phyloP scores from a whole-genome alignment of 2,329 filamentous ascomycete genomes.

The Penicillium decumbens region DNA sequence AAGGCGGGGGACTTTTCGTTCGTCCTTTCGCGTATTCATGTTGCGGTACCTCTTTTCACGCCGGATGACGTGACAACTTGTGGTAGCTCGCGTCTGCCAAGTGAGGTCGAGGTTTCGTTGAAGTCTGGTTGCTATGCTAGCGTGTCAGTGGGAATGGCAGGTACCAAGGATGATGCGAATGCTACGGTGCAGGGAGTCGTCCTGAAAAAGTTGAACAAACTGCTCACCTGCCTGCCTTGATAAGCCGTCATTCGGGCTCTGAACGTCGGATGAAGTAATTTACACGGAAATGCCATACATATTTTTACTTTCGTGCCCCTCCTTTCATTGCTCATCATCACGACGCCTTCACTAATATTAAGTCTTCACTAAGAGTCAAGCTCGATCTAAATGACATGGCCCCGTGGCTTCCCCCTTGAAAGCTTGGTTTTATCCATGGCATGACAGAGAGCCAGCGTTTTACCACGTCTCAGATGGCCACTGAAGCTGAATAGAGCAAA shows the following conservation, averaged over 20 bases:
- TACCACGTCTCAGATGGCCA: too few relatives aligned
- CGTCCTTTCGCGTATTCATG: constrained; percentile 59
- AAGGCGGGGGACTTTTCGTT: constrained; percentile 56
- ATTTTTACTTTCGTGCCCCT: too few relatives aligned
- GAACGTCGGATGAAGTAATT: too few relatives aligned
- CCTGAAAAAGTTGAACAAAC: constrained; percentile 46
- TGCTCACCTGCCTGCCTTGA: constrained; percentile 48
- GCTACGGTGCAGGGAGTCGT: constrained; percentile 51
- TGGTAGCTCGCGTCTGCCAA: constrained; percentile 53
- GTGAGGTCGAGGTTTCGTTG: constrained; percentile 52
- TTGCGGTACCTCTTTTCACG: constrained; percentile 35
- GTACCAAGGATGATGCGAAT: constrained; percentile 57
- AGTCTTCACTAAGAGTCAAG: too few relatives aligned
- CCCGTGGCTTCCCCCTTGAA: too few relatives aligned
- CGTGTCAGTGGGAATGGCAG: constrained; percentile 59
- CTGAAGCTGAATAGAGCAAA: too few relatives aligned
- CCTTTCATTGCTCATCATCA: too few relatives aligned
- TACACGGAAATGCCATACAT: too few relatives aligned
- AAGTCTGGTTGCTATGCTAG: constrained; percentile 56
- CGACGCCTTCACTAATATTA: too few relatives aligned
- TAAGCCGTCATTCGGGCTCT: constrained; percentile 1
- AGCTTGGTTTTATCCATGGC: too few relatives aligned
- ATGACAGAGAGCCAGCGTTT: too few relatives aligned
- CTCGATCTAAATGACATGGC: too few relatives aligned
- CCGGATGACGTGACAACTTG: constrained; percentile 55